These are phyloP conservation scores for Osmanthus fragrans DNA, from an alignment of 257 asterid genomes.

Conservation along the genomic window DNA sequence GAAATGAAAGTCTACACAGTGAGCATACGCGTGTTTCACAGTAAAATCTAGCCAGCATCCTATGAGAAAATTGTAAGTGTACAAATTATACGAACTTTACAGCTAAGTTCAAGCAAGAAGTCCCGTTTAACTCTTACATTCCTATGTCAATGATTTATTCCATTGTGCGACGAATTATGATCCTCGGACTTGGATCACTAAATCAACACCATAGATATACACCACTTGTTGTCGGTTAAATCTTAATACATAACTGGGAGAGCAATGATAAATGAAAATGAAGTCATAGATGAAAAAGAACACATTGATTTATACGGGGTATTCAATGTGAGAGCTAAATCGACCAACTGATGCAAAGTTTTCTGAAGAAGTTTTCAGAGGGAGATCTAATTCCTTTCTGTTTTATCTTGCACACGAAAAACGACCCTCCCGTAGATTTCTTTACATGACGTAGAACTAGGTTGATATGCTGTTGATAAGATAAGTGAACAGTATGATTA, in stretches of 20 bases:
- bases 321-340: not conserved
- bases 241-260: too few relatives aligned
- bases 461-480: too few relatives aligned
- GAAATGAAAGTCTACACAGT: not conserved
- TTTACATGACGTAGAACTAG: not conserved
- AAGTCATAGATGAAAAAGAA: too few relatives aligned
- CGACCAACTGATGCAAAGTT: not conserved
- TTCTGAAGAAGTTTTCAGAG: not conserved
- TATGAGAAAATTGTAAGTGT: too few relatives aligned
- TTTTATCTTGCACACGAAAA: not conserved
- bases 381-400: not conserved
- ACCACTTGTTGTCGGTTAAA: not conserved
- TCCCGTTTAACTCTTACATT: too few relatives aligned
- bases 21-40: too few relatives aligned
- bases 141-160: not conserved
- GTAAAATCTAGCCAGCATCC: too few relatives aligned
- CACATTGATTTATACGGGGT: not conserved
- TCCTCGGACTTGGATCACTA: not conserved
- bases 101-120: too few relatives aligned
- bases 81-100: too few relatives aligned
- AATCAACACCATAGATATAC: not conserved
- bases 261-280: not conserved
- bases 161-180: not conserved
- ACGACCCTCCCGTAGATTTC: not conserved
- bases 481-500: too few relatives aligned